Base-by-base conservation (phyloP, 805 yeast genomes). In the Ogataea salicorniae region DNA sequence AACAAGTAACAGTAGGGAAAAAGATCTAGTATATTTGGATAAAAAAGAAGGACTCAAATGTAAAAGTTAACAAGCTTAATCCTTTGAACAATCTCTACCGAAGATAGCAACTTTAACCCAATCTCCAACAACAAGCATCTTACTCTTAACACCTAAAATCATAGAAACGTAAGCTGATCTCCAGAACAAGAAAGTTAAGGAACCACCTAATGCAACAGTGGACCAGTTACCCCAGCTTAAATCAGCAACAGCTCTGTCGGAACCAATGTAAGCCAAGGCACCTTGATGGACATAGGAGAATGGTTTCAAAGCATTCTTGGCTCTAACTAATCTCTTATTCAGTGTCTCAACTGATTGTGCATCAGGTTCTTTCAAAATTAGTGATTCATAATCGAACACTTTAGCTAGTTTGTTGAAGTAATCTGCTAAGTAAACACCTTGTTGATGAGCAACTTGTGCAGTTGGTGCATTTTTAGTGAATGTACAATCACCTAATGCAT, bases 401-500 rank as follows among this genome's bases (percentile, higher is more conserved):
- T 77, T 77, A 60, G 81, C 74, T 59, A 81, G 68, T 60, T 76
- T 82, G 66, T 78, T 76, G 70, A 90, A 83, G 54, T 81, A 79
- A 37, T 73, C 72, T 46, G 91, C 91, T 57, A 90, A 77, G 69
- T 79, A 91, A 50, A 76, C 75, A 62, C 96, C 97, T 70, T 90
- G 90, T 74, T 90, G 97, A 72, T 88, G 83, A 36, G 97, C 97
- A 46, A 89, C 97, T 76, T 90, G 97, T 31, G 97, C 97, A 51
- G 97, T 90, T 55, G 97, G 97, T 46, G 96, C 91, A 58, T 79
- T 81, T 67, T 88, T 88, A 58, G 92, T 86, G 69, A 84, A 81
- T 34, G 97, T 87, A 72, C 97, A 89, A 73, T 90, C 97, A 62
- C 97, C 97, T 49, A 90, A 72, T 47, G 95, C 96, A 70, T 77